phyloP scores from a whole-genome alignment of 2,329 filamentous ascomycete genomes.

The Diaporthe vaccinii region DNA sequence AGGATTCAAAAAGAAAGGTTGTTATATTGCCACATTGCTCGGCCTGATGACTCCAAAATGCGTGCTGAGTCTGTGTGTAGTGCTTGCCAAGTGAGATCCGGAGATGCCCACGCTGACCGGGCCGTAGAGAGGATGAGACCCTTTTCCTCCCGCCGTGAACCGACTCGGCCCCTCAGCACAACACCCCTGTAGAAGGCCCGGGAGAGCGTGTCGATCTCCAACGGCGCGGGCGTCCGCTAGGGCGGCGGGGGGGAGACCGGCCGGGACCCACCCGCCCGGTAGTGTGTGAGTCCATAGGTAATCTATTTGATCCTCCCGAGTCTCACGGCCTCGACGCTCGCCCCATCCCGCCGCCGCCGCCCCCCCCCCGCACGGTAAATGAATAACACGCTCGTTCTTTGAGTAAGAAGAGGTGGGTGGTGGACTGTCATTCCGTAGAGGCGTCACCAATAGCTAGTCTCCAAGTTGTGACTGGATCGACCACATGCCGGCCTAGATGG shows the following conservation, averaged over 20 bases:
- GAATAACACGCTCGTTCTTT: background rate
- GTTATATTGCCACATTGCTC: background rate
- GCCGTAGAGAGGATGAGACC: background rate
- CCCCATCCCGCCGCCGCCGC: no score
- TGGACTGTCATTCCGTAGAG: background rate
- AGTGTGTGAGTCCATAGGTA: background rate
- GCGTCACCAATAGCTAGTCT: background rate
- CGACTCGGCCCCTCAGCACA: background rate
- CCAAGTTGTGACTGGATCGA: background rate
- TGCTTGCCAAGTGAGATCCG: background rate
- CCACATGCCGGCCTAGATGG: background rate
- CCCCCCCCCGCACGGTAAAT: background rate
- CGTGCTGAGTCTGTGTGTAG: background rate
- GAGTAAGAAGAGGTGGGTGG: background rate
- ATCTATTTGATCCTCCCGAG: background rate
- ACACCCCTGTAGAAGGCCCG: background rate
- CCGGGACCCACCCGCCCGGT: background rate
- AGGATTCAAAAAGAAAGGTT: slow-evolving; percentile 3
- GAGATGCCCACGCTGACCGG: background rate
- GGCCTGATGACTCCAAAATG: no score
- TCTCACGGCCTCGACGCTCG: background rate
- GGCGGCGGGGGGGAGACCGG: background rate
- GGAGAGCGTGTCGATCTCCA: slow-evolving; percentile 15
- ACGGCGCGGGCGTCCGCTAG: slow-evolving; percentile 2
- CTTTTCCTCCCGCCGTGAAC: background rate